Evolutionary conservation across 2,329 filamentous ascomycete genomes (phyloP).

Genomic region (Arthroderma uncinatum): DNA sequence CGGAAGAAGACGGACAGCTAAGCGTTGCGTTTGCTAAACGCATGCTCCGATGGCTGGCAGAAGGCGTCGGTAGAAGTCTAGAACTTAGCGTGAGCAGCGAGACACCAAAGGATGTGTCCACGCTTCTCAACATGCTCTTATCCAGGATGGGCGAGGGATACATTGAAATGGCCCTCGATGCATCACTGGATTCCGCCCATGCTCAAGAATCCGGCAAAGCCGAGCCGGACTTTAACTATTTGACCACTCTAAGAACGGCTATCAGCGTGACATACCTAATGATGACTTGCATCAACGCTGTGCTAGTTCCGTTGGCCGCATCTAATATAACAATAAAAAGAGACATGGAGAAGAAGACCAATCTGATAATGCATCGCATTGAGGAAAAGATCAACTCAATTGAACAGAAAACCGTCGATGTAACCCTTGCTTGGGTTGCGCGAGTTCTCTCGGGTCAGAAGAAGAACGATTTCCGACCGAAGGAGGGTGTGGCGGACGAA

Average conservation of each 20-base stretch:
- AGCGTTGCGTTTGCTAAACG: conserved; percentile 83
- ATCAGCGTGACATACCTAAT: conserved; percentile 88
- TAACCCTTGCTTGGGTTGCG: conserved; percentile 63
- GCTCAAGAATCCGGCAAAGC: conserved; percentile 67
- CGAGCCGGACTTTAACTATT: conserved; percentile 78
- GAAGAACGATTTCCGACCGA: conserved; percentile 83
- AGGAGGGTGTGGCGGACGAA: conserved; percentile 25
- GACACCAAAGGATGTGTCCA: conserved; percentile 85
- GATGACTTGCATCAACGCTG: conserved; percentile 80
- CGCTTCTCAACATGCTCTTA: conserved; percentile 71
- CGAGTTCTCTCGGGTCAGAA: conserved; percentile 66
- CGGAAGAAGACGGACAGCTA: conserved; percentile 76
- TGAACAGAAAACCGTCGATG: conserved; percentile 58
- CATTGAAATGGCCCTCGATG: conserved; percentile 53
- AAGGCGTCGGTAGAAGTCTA: conserved; percentile 80
- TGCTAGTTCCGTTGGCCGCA: conserved; percentile 79
- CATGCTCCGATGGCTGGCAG: conserved; percentile 95
- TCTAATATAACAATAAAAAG: conserved; percentile 81
- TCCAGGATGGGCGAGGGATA: conserved; percentile 80
- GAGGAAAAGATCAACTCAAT: conserved; percentile 72
- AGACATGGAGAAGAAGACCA: conserved; percentile 76
- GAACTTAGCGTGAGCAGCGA: conserved; percentile 82
- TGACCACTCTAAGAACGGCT: conserved; percentile 65
- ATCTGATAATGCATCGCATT: conserved; percentile 60
- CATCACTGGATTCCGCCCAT: conserved; percentile 62